A percentile compares a stretch with the other conserved stretches of the same genome.
These are phyloP conservation scores for Aspergillaceae sp. DNA, from an alignment of 2,329 filamentous ascomycete genomes.

Conservation along the genomic window DNA sequence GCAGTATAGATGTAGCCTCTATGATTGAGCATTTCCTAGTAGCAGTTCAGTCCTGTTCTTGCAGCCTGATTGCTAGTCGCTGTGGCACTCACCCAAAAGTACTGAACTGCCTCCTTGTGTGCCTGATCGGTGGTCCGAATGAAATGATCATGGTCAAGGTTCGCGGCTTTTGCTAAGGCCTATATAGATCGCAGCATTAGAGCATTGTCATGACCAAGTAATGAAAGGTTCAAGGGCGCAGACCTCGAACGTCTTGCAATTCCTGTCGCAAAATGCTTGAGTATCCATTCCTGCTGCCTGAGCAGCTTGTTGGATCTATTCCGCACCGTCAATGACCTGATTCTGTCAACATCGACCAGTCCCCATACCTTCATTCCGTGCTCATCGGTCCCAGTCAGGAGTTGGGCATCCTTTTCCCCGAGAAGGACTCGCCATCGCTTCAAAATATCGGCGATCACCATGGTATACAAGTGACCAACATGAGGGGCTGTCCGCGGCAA, in stretches of 20 bases:
- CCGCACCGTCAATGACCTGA: background rate
- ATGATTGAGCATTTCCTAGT: slow-evolving; percentile 59
- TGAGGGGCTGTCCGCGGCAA: slow-evolving; percentile 61
- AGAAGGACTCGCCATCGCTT: slow-evolving; percentile 83
- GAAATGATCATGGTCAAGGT: slow-evolving; percentile 74
- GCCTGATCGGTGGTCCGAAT: slow-evolving; percentile 81
- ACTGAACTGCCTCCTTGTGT: slow-evolving; percentile 75
- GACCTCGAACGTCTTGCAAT: slow-evolving; percentile 67
- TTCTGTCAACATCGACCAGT: background rate
- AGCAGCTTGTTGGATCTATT: slow-evolving; percentile 72
- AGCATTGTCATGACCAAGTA: background rate
- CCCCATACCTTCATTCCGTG: slow-evolving; percentile 73
- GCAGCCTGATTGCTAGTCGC: background rate
- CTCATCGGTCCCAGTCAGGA: slow-evolving; percentile 92
- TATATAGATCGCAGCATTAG: slow-evolving; percentile 14
- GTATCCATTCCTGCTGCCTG: slow-evolving; percentile 60
- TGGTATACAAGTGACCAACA: slow-evolving; percentile 87
- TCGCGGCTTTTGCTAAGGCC: slow-evolving; percentile 59
- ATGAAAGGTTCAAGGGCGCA: background rate
- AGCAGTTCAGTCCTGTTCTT: slow-evolving; percentile 1
- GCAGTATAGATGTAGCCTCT: slow-evolving; percentile 72
- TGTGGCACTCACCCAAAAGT: slow-evolving; percentile 61
- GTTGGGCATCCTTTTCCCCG: slow-evolving; percentile 55
- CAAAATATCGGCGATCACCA: slow-evolving; percentile 81
- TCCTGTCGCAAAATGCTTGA: slow-evolving; percentile 80